Base-by-base conservation (phyloP, 495 filamentous ascomycete genomes). In the Tuber aestivum region DNA sequence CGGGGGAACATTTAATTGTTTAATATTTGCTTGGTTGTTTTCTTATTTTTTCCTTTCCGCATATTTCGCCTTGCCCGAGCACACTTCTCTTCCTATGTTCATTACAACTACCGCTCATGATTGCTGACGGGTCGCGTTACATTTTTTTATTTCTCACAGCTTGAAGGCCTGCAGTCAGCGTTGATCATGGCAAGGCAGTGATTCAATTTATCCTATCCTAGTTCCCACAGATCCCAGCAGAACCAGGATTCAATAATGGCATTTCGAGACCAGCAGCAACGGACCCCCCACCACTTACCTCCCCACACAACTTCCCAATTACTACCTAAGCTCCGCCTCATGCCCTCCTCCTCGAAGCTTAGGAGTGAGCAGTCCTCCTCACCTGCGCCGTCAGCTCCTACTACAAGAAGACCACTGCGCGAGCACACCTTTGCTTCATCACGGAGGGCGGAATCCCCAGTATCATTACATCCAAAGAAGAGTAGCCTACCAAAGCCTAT, bases 261-360 rank as follows among this genome's bases (percentile, higher is more conserved):
- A 75, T 79, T 79, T 61, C 72, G 71, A 70, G 78, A 79, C 70
- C 72, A 72, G 71, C 77, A 78, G 23, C 76, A 78, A 45, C 56
- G 71, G 27, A 45, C 75, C 37, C 78, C 78, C 48, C 42, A 73
- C 72, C 76, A 79, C 74, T 78, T 68, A 72, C 61, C 78, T 50
- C 76, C 78, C 61, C 72, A 79, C 61, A 72, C 78, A 75, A 68
- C 61, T 44, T 71, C 65, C 61, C 78, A 79, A 71, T 45, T 79
- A 48, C 70, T 79, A 68, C 78, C 72, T 27, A 76, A 79, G 65
- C 76, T 79, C 72, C 78, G 78, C 77, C 78, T 79, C 73, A 79
- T 73, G 16, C 73, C 70, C 14, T 79, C 78, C 65, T 72, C 78
- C 65, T 76, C 76, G 35, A 79, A 79, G 70, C 70, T 75, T 65